Evolutionary conservation across 108 stramenopile genomes (phyloP), one percentile per base, ranked within the genome.

Genomic region (Seminavis robusta): DNA sequence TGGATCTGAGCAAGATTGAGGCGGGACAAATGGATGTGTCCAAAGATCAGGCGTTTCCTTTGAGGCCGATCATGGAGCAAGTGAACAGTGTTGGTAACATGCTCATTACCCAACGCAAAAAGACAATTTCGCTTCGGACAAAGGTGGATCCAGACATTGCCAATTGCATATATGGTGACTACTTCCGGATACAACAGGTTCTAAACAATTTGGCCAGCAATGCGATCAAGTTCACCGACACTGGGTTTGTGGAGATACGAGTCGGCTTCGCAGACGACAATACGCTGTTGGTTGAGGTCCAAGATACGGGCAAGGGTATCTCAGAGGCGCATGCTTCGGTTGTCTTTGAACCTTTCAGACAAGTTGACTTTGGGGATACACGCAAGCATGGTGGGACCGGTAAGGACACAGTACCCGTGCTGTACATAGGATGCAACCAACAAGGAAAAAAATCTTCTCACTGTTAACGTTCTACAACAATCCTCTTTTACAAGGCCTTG

Each of bases 1-100:
- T 82, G 34, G 81, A 82, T 67, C 21, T 82, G 25, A 48, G 73
- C 41, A 78, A 78, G 39, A 71, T 82, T 44, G 81, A 78, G 36
- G 65, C 66, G 1, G 73, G 73, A 16, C 47, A 73, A 33, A 56
- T 70, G 54, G 42, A 31, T 0, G 47, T 70, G 26, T 40, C 51
- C 15, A 33, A 37, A 20, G 63, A 52, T 20, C 39, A 41, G 10
- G 27, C 16, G 15, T 57, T 57, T 30, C 16, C 23, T 30, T 29
- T 49, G 5, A 34, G 47, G 10, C 10, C 10, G 3, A 8, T 49
- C 30, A 24, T 56, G 20, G 56, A 48, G 6, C 56, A 66, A 33
- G 33, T 33, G 3, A 21, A 31, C 20, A 41, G 33, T 41, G 36
- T 57, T 24, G 65, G 47, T 16, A 23, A 30, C 11, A 24, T 28